Evolutionary conservation across 2,329 filamentous ascomycete genomes (phyloP), one percentile per base, ranked within the genome.

Genomic region (Orbilia javanica): DNA sequence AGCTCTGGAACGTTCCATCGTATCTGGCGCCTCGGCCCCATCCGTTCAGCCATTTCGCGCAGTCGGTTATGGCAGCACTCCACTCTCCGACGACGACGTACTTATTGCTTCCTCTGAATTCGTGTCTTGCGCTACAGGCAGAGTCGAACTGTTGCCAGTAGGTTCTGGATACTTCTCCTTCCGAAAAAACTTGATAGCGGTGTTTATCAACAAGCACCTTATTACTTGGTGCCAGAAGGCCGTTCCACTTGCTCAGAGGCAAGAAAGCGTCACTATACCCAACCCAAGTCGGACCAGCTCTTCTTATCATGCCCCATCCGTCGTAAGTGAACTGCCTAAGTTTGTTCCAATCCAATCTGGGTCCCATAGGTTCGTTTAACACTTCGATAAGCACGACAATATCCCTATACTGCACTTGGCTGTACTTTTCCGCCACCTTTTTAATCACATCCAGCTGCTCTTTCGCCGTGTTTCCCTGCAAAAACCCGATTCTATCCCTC

Each of bases 61-160:
- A 89, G 79, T 88, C 86, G 1, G 90, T 92, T 86, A 91, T 87
- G 13, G 90, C 90, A 22, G 87, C 90, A 0, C 88, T 89, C 90
- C 90, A 92, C 82, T 92, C 90, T 48, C 90, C 90, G 4, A 91
- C 87, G 68, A 92, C 85, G n/a, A 88, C 87, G 86, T 88, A 90
- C 83, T 92, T 91, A 83, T 92, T 89, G 4, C 86, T 85, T 34
- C 86, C 85, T 5, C 83, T 82, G 74, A 86, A 81, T 79, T 89
- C 89, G 1, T 83, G 82, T 1, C 86, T 86, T 80, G 88, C 87
- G 65, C 85, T 85, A 84, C 90, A 92, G 64, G 88, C 89, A 29
- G 84, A 83, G 72, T 87, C 83, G 42, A 88, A 84, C 80, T 92
- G 90, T 69, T 88, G 82, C 79, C 85, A 84, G 3, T 86, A 86